phyloP scores from a whole-genome alignment of 306 rosid species.

The Lathyrus aphaca region DNA sequence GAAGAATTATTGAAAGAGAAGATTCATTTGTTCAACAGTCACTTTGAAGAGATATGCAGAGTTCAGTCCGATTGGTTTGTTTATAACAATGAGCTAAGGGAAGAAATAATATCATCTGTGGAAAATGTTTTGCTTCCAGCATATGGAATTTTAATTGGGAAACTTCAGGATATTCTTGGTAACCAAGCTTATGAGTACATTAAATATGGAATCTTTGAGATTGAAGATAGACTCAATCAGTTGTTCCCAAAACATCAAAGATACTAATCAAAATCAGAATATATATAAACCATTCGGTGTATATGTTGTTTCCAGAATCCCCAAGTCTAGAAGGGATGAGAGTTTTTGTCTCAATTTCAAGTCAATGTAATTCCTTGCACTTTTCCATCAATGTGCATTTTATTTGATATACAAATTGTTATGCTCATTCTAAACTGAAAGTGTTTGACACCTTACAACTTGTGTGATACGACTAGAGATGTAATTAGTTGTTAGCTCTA shows the following conservation, averaged over 20 bases:
- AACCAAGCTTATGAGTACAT: slow-evolving; percentile 7
- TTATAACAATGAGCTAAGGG: background rate
- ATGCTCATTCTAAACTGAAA: too few relatives aligned
- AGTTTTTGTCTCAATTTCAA: too few relatives aligned
- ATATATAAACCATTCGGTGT: background rate
- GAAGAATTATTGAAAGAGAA: slow-evolving; percentile 18
- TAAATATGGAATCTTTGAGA: slow-evolving; percentile 2
- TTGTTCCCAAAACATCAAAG: background rate
- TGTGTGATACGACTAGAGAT: too few relatives aligned
- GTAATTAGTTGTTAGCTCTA: too few relatives aligned
- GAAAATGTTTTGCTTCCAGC: background rate
- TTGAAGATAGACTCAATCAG: slow-evolving; percentile 2
- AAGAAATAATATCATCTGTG: background rate
- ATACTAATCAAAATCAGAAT: background rate
- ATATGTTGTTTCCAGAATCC: too few relatives aligned
- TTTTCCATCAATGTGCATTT: too few relatives aligned
- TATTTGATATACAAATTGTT: too few relatives aligned
- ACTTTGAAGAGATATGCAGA: slow-evolving; percentile 22
- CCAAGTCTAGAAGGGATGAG: too few relatives aligned
- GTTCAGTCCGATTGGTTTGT: background rate
- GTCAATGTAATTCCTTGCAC: too few relatives aligned
- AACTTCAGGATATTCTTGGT: slow-evolving; percentile 4
- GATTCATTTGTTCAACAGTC: slow-evolving; percentile 14
- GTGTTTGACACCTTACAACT: too few relatives aligned
- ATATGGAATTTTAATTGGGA: slow-evolving; percentile 22